These are phyloP conservation scores for Alternaria arbusti DNA, from an alignment of 2,329 filamentous ascomycete species.

Conservation along the genomic window DNA sequence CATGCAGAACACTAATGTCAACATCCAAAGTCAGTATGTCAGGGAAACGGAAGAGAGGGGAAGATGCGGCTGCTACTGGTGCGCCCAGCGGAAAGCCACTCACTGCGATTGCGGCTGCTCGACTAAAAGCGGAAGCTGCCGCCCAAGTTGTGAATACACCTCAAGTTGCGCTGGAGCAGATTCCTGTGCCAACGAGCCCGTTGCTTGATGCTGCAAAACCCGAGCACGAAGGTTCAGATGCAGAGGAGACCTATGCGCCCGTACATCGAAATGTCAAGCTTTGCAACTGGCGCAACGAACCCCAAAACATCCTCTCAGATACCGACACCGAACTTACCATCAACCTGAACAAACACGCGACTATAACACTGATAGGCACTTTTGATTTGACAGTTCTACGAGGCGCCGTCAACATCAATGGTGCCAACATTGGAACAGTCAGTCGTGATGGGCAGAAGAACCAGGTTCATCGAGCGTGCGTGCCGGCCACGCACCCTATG, in stretches of 20 bases:
- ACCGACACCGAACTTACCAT: slow-evolving; percentile 34
- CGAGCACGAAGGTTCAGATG: slow-evolving; percentile 28
- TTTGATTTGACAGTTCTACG: slow-evolving; percentile 68
- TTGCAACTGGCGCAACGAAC: slow-evolving; percentile 39
- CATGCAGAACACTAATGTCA: slow-evolving; percentile 4
- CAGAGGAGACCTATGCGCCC: slow-evolving; percentile 18
- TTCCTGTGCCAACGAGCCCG: slow-evolving; percentile 24
- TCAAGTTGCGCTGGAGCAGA: slow-evolving; percentile 16
- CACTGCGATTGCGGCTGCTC: slow-evolving; percentile 45
- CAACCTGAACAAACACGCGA: slow-evolving; percentile 41
- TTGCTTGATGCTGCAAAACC: slow-evolving; percentile 16
- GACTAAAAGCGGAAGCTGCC: slow-evolving; percentile 32
- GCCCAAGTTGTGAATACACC: slow-evolving; percentile 12
- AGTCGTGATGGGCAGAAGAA: slow-evolving; percentile 23
- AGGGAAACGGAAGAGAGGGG: slow-evolving; percentile 39
- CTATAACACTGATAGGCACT: slow-evolving; percentile 62
- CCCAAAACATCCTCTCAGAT: slow-evolving; percentile 30
- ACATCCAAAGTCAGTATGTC: slow-evolving; percentile 29
- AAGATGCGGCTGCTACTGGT: not conserved
- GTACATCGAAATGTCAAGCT: slow-evolving; percentile 34
- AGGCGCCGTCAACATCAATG: slow-evolving; percentile 70
- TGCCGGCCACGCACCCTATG: slow-evolving; percentile 72
- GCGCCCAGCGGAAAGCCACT: slow-evolving; percentile 27
- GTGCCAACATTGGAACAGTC: slow-evolving; percentile 64
- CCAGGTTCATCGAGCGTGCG: slow-evolving; percentile 62